Evolutionary conservation across 495 filamentous ascomycete species (phyloP).

Genomic region (Cetradonia linearis): DNA sequence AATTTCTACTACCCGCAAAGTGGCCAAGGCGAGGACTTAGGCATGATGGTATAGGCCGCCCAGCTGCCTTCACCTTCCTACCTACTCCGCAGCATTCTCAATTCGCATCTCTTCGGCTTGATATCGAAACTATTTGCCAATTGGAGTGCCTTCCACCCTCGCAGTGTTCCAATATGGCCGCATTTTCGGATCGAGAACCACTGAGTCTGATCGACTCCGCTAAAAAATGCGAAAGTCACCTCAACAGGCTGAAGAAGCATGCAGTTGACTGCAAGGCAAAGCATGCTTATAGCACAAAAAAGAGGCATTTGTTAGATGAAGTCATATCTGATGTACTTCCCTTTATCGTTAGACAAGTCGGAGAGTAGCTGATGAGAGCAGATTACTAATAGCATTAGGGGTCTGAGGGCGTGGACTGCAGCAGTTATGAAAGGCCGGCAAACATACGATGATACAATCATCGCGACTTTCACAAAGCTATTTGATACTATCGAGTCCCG

Average conservation of each 20-base stretch:
- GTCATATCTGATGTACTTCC: background rate
- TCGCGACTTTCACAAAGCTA: background rate
- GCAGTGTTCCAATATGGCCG: conserved; percentile 6
- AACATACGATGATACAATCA: conserved; percentile 1
- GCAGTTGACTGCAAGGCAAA: conserved; percentile 2
- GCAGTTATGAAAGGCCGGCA: background rate
- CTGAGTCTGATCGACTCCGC: conserved; percentile 2
- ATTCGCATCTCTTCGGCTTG: background rate
- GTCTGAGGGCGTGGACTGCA: conserved; percentile 2
- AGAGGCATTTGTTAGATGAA: background rate
- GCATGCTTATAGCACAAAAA: background rate
- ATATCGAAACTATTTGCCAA: background rate
- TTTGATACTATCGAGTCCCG: background rate
- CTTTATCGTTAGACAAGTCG: background rate
- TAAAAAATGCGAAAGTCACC: background rate
- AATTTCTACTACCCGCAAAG: background rate
- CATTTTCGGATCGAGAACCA: conserved; percentile 2
- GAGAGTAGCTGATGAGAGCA: background rate
- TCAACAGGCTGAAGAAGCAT: background rate
- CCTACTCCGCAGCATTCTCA: no score
- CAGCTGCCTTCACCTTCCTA: background rate
- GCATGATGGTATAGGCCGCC: background rate
- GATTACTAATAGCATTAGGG: background rate
- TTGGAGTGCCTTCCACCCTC: background rate
- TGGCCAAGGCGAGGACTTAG: background rate